Conservation (phyloP, 495 filamentous ascomycete genomes). For the Viridothelium virens region DNA sequence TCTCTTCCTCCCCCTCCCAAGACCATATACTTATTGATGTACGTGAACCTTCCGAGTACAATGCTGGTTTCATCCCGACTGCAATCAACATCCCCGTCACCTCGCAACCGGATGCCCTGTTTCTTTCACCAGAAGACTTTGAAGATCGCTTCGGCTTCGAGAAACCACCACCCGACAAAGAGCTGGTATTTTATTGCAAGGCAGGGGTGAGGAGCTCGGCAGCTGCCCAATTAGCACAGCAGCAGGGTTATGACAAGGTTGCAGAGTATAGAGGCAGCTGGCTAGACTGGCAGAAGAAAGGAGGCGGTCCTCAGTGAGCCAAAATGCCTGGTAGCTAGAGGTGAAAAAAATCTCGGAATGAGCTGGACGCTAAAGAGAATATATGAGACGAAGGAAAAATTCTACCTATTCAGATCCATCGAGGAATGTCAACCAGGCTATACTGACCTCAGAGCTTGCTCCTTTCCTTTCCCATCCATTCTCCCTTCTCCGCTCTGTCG, state of each 20-base stretch:
- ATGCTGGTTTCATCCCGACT: slow-evolving; percentile 64
- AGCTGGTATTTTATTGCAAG: slow-evolving; percentile 88
- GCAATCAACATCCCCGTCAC: slow-evolving; percentile 73
- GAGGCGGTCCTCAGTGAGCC: slow-evolving; percentile 36
- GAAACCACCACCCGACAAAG: slow-evolving; percentile 47
- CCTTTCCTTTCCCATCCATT: slow-evolving; percentile 31
- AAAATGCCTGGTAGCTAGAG: no score
- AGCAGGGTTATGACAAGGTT: slow-evolving; percentile 65
- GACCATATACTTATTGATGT: slow-evolving; percentile 52
- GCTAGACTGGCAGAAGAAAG: slow-evolving; percentile 73
- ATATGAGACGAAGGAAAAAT: no score
- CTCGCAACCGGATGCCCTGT: slow-evolving; percentile 67
- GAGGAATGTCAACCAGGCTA: no score
- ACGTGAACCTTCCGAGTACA: slow-evolving; percentile 76
- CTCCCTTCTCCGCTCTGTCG: slow-evolving; percentile 48
- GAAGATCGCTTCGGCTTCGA: slow-evolving; percentile 60
- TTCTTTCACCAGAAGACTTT: slow-evolving; percentile 69
- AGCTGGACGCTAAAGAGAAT: no score
- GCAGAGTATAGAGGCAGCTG: slow-evolving; percentile 85
- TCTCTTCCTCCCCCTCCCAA: slow-evolving; percentile 26
- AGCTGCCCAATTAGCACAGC: slow-evolving; percentile 70
- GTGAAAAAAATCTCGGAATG: no score
- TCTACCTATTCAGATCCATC: no score
- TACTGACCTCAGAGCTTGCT: slow-evolving; percentile 2
- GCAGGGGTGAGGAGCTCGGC: slow-evolving; percentile 73